Evolutionary conservation across 2,329 filamentous ascomycete genomes (phyloP).

Genomic region (Aspergillus nomiae): DNA sequence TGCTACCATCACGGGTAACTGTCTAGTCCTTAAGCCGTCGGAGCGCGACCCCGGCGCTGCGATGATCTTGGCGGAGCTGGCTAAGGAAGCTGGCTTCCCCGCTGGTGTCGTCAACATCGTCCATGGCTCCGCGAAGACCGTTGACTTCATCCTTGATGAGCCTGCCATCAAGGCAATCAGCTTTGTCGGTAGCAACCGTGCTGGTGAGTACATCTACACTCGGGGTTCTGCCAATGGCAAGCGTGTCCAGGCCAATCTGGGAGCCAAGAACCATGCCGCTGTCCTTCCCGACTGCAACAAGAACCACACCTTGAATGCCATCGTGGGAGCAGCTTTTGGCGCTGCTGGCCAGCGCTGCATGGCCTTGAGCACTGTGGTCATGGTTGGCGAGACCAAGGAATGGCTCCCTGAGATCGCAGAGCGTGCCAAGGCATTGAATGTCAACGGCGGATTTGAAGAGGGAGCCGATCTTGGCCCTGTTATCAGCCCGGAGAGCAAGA

Average conservation of each 20-base stretch:
- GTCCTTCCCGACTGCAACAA: constrained; percentile 70
- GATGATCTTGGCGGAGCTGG: constrained; percentile 67
- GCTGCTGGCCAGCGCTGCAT: constrained; percentile 71
- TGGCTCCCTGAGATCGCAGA: constrained; percentile 67
- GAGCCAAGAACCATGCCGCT: constrained; percentile 70
- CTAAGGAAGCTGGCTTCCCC: constrained; percentile 65
- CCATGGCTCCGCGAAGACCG: constrained; percentile 65
- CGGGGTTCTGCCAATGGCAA: constrained; percentile 71
- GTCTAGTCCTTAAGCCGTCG: constrained; percentile 65
- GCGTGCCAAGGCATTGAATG: constrained; percentile 60
- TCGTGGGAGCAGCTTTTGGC: constrained; percentile 68
- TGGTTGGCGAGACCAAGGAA: constrained; percentile 66
- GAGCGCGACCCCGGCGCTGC: constrained; percentile 66
- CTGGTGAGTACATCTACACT: constrained; percentile 69
- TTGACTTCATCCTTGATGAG: constrained; percentile 70
- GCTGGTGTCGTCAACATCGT: constrained; percentile 68
- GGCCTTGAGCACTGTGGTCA: constrained; percentile 66
- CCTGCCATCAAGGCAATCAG: constrained; percentile 69
- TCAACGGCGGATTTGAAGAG: constrained; percentile 65
- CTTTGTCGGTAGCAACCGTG: constrained; percentile 69
- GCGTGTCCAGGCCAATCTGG: constrained; percentile 69
- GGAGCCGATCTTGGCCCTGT: constrained; percentile 66
- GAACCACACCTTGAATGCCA: constrained; percentile 67
- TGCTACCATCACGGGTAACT: constrained; percentile 67
- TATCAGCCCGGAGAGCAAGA: constrained; percentile 64